Evolutionary conservation across 768 basidiomycete species (phyloP).

Genomic region (Russula sp.): DNA sequence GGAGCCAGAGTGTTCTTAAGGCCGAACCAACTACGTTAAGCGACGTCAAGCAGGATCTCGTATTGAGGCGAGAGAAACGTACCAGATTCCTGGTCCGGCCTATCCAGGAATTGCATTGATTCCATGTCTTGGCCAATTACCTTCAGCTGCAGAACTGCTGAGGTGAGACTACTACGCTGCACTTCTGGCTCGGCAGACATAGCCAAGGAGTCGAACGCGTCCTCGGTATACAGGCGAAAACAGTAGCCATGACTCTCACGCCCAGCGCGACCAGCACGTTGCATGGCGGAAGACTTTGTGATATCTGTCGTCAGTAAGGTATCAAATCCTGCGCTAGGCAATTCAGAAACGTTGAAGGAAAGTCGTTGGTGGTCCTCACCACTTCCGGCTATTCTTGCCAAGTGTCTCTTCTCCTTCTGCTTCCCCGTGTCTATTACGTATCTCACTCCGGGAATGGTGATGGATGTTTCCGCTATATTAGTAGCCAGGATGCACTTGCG

Average conservation of each 20-base stretch:
- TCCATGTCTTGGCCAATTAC: conserved; percentile 78
- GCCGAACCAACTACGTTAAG: conserved; percentile 48
- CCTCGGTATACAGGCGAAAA: conserved; percentile 89
- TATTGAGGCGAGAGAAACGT: conserved; percentile 29
- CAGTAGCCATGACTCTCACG: conserved; percentile 88
- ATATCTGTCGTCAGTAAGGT: conserved; percentile 77
- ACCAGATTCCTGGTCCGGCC: conserved; percentile 72
- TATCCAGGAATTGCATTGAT: conserved; percentile 83
- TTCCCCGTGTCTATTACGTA: conserved; percentile 97
- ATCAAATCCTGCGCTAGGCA: conserved; percentile 65
- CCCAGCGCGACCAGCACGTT: conserved; percentile 94
- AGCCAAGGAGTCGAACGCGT: conserved; percentile 61
- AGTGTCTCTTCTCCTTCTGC: conserved; percentile 89
- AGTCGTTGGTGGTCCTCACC: conserved; percentile 35
- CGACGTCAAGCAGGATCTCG: not conserved
- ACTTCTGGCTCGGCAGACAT: conserved; percentile 83
- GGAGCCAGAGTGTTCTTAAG: conserved; percentile 65
- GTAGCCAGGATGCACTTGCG: conserved; percentile 95
- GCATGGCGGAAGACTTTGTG: conserved; percentile 85
- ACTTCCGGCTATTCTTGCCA: conserved; percentile 63
- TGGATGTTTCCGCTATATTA: conserved; percentile 96
- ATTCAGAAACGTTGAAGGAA: not conserved
- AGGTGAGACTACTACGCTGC: conserved; percentile 75
- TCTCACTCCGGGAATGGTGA: conserved; percentile 93
- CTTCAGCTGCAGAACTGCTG: conserved; percentile 80